Evolutionary conservation across 768 basidiomycete genomes (phyloP).

Genomic region (Inosperma sp.): DNA sequence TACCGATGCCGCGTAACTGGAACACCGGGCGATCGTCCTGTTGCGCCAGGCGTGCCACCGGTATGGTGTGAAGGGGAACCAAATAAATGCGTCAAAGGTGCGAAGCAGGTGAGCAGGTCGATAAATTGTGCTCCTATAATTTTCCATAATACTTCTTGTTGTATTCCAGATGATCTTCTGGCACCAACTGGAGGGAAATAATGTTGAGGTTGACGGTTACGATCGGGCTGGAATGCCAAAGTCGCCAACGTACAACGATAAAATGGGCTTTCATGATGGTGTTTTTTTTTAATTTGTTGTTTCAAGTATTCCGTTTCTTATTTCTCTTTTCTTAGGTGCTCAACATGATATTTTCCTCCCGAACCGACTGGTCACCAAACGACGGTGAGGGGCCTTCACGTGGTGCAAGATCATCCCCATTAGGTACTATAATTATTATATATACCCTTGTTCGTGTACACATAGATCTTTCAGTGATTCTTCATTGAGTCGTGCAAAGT

Average conservation of each 20-base stretch:
- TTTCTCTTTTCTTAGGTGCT: conserved; percentile 16
- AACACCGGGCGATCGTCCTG: conserved; percentile 11
- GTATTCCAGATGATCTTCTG: conserved; percentile 21
- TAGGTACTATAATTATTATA: too few relatives aligned
- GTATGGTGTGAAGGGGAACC: conserved; percentile 27
- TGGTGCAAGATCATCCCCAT: too few relatives aligned
- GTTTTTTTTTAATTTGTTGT: not conserved
- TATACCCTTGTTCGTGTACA: too few relatives aligned
- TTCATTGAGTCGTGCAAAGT: too few relatives aligned
- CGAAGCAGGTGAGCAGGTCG: conserved; percentile 22
- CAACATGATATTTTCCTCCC: conserved; percentile 21
- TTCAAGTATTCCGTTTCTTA: not conserved
- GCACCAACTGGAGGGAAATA: conserved; percentile 28
- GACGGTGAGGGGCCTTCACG: too few relatives aligned
- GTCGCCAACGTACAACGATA: conserved; percentile 20
- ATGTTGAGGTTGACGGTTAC: conserved; percentile 24
- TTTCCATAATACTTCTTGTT: not conserved
- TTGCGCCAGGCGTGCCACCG: conserved; percentile 20
- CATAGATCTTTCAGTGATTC: too few relatives aligned
- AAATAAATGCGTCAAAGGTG: conserved; percentile 20
- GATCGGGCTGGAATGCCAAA: conserved; percentile 38
- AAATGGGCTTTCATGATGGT: conserved; percentile 23
- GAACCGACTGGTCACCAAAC: too few relatives aligned
- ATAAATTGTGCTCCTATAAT: not conserved
- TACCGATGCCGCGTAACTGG: conserved; percentile 24